These are phyloP conservation scores for Colletotrichum sp. DNA, from an alignment of 2,329 filamentous ascomycete genomes.

Conservation along the genomic window DNA sequence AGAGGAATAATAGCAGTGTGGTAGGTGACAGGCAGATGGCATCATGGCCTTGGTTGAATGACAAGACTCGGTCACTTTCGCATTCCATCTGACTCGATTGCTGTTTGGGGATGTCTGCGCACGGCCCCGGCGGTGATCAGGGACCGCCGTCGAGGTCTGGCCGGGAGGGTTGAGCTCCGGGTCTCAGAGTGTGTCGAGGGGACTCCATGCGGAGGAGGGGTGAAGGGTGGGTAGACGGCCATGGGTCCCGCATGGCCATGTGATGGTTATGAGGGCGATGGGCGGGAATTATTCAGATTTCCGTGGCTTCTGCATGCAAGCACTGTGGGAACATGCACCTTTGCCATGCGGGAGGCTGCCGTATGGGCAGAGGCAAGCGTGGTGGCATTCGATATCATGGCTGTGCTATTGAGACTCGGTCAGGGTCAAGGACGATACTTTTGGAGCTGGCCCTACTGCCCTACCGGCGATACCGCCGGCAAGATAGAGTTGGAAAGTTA, in stretches of 20 bases:
- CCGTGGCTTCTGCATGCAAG: background rate
- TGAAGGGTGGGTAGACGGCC: background rate
- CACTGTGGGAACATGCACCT: background rate
- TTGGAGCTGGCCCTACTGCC: background rate
- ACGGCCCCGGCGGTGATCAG: constrained; percentile 11
- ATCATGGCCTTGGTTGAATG: background rate
- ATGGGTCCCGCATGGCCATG: background rate
- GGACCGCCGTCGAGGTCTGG: background rate
- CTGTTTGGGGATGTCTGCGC: constrained; percentile 2
- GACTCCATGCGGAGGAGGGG: background rate
- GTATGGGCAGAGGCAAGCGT: background rate
- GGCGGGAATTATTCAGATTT: background rate
- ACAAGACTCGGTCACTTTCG: background rate
- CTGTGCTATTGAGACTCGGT: background rate
- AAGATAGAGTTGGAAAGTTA: background rate
- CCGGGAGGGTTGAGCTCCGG: constrained; percentile 14
- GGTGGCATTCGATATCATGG: background rate
- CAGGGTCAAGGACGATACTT: background rate
- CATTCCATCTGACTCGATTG: constrained; percentile 8
- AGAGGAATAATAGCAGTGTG: background rate
- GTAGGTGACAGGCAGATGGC: background rate
- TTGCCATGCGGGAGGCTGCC: background rate
- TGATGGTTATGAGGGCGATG: background rate
- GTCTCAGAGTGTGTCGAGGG: constrained; percentile 18
- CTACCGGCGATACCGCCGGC: background rate